Base-by-base conservation (phyloP, 768 basidiomycete genomes). In the Pleurotus djamor region DNA sequence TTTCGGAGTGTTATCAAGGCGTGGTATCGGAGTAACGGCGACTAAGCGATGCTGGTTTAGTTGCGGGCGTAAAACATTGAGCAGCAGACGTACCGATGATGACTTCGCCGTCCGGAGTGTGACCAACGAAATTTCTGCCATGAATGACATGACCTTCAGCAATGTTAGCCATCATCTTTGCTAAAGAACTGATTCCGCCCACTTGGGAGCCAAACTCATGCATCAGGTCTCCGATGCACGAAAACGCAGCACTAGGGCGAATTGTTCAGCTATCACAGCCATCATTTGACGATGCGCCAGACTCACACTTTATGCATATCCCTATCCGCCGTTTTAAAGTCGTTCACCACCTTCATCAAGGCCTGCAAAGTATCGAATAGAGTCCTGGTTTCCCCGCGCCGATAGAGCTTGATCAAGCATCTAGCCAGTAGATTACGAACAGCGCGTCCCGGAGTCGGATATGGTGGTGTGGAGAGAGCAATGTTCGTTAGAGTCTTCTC, bases 161-260 rank as follows among this genome's bases (percentile, higher is more conserved):
- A 28, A 28, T 28, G 33, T 14, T 38, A 37, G 9, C 44, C 13
- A 61, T 44, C 14, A 41, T 45, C 60, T 28, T 7, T 50, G 45
- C 55, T 48, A 14, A 33, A 14, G 48, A 43, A 33, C 4, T 5
- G 57, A 43, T 48, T n/a, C 33, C 12, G 67, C 87, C 58, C 68
- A 91, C 94, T 76, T 97, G 92, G 4, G 87, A 79, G 4, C 96
- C 96, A 68, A 89, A 92, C 5, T 77, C 78, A 32, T 76, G 82
- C 91, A 98, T 98, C 6, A 98, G 72, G 69, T 96, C 94, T 3
- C 94, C 96, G 21, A 96, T 84, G 61, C 89, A 89, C 61, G 88
- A 92, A 68, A 94, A 87, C 3, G 92, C 87, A 9, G 94, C 91
- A 61, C 93, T 95, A 61, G 66, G 16, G 64, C 60, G 28, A 59